These are phyloP conservation scores for Colletotrichum phormii DNA, from an alignment of 2,329 filamentous ascomycete species.

Conservation along the genomic window DNA sequence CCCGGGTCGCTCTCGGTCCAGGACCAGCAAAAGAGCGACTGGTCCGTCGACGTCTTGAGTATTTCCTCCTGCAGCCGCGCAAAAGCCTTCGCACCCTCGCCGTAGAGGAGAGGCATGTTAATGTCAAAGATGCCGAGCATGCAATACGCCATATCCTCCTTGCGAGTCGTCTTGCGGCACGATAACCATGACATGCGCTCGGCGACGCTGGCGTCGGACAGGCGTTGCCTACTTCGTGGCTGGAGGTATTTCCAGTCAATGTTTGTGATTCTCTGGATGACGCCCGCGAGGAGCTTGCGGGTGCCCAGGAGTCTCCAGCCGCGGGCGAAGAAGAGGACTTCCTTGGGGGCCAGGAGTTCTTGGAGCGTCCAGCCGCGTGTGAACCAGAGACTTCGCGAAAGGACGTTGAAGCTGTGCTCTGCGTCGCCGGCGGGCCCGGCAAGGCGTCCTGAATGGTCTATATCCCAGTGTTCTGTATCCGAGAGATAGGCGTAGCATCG, in stretches of 20 bases:
- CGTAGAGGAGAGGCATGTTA: constrained; percentile 45
- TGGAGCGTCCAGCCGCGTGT: constrained; percentile 39
- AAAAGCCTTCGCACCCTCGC: constrained; percentile 43
- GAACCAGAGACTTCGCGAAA: constrained; percentile 36
- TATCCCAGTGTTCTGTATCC: constrained; percentile 19
- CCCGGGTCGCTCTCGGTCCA: constrained; percentile 28
- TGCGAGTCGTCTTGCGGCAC: constrained; percentile 38
- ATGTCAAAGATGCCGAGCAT: constrained; percentile 45
- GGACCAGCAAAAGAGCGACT: constrained; percentile 35
- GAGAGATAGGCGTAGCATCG: constrained; percentile 35
- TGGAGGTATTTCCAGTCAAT: constrained; percentile 23
- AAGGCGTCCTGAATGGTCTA: not conserved
- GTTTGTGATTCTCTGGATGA: constrained; percentile 14
- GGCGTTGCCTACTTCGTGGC: not conserved
- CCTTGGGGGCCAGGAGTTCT: constrained; percentile 35
- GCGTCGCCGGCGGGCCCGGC: not conserved
- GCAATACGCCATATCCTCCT: constrained; percentile 44
- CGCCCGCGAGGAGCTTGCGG: constrained; percentile 12
- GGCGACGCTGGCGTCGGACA: constrained; percentile 39
- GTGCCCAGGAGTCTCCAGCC: constrained; percentile 26
- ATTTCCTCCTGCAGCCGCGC: constrained; percentile 38
- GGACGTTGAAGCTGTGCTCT: not conserved
- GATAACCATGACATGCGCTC: constrained; percentile 46
- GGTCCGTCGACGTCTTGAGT: constrained; percentile 24
- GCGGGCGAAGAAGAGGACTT: constrained; percentile 34